These are phyloP conservation scores for Teunomyces pallodes DNA, from an alignment of 805 yeast species.

Conservation along the genomic window DNA sequence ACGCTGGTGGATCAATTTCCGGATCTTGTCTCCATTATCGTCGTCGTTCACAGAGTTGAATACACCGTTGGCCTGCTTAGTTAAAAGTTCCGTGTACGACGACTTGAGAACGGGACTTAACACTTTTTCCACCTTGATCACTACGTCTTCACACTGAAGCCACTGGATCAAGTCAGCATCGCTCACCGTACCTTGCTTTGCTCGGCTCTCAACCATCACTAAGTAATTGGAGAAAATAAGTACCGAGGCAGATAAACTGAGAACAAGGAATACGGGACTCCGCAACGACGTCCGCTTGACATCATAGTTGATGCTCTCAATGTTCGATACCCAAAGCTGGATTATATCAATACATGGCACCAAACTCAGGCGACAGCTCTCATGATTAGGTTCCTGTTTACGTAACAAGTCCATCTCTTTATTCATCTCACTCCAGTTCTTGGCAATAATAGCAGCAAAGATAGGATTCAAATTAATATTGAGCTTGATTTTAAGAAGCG, in stretches of 20 bases:
- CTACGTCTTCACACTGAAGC: conserved; percentile 59
- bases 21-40: conserved; percentile 8
- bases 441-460: conserved; percentile 56
- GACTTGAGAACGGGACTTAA: conserved; percentile 51
- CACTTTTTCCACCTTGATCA: conserved; percentile 59
- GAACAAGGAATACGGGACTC: conserved; percentile 73
- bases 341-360: conserved; percentile 50
- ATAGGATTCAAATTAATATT: conserved; percentile 62
- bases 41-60: conserved; percentile 32
- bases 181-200: conserved; percentile 14
- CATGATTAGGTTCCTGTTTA: conserved; percentile 64
- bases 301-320: conserved; percentile 52
- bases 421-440: conserved; percentile 71
- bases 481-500: conserved; percentile 65
- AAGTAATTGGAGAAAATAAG: conserved; percentile 63
- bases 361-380: conserved; percentile 19
- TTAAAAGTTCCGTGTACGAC: conserved; percentile 56
- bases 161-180: conserved; percentile 34
- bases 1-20: conserved; percentile 7
- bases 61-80: conserved; percentile 59
- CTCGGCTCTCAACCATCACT: conserved; percentile 47
- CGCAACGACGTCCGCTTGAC: conserved; percentile 65
- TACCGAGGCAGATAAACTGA: conserved; percentile 64
- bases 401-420: conserved; percentile 41
- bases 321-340: conserved; percentile 69